Percentiles rank a stretch among this genome's conserved stretches.
These are phyloP conservation scores for Xylaria grammica DNA, from an alignment of 495 filamentous ascomycete species.

Conservation along the genomic window DNA sequence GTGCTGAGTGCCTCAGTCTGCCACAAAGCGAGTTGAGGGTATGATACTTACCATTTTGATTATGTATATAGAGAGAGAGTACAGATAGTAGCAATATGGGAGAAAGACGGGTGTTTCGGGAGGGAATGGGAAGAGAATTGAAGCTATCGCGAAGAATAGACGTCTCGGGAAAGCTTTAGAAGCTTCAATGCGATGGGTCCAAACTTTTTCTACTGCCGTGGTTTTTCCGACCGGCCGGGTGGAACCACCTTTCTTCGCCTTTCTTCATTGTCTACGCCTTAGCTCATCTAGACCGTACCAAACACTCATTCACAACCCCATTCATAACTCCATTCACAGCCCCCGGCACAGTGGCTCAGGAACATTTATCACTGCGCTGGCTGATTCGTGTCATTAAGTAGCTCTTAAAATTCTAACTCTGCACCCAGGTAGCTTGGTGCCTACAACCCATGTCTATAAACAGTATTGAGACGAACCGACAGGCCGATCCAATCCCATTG, in stretches of 20 bases:
- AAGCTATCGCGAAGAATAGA: conserved; percentile 36
- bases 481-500: neutral
- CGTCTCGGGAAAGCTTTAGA: conserved; percentile 35
- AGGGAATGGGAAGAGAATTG: conserved; percentile 28
- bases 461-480: neutral
- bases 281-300: neutral
- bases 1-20: neutral
- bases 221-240: conserved; percentile 37
- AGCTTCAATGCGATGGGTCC: conserved; percentile 41
- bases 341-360: too few species aligned
- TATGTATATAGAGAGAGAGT: conserved; percentile 22
- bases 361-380: too few species aligned
- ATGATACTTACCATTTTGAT: conserved; percentile 44
- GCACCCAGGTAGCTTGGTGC: neutral
- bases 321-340: too few species aligned
- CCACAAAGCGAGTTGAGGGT: too few species aligned
- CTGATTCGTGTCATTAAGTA: too few species aligned
- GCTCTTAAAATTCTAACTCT: too few species aligned
- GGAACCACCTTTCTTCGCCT: conserved; percentile 5
- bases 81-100: conserved; percentile 22
- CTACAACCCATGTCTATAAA: conserved; percentile 13
- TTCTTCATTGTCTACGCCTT: too few species aligned
- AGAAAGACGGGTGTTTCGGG: conserved; percentile 11
- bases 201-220: conserved; percentile 35
- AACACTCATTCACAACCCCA: neutral